phyloP scores from a whole-genome alignment of 1,284 basidiomycete species.

The Apiotrichum montevideense region DNA sequence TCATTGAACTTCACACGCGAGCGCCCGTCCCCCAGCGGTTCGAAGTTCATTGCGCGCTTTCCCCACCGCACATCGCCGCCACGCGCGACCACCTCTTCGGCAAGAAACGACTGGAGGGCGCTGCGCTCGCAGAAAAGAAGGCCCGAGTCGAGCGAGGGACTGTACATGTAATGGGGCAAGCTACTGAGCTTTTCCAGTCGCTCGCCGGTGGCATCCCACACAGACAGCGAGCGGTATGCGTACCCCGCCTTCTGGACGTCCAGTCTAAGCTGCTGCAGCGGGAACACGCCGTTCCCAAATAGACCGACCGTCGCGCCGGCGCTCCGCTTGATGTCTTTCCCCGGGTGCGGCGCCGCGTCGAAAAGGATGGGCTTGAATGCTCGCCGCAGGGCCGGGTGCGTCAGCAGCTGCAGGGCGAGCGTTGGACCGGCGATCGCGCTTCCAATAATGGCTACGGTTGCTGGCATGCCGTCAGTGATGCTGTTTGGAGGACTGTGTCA shows the following conservation, averaged over 20 bases:
- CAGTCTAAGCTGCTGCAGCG: neutral
- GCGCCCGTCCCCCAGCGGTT: neutral
- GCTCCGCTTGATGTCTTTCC: neutral
- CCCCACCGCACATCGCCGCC: neutral
- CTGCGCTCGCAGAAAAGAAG: slow-evolving; percentile 1
- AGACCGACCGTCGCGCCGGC: too few species aligned
- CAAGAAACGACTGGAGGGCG: slow-evolving; percentile 1
- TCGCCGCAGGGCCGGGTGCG: neutral
- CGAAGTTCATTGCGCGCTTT: neutral
- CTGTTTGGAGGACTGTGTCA: too few species aligned
- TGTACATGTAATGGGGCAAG: too few species aligned
- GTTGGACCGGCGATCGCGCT: neutral
- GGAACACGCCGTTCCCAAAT: too few species aligned
- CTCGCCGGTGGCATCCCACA: neutral
- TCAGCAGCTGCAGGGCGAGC: neutral
- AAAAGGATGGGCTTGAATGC: too few species aligned
- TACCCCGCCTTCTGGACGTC: neutral
- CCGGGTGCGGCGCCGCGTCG: too few species aligned
- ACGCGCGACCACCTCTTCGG: neutral
- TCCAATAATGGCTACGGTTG: neutral
- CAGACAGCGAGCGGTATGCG: neutral
- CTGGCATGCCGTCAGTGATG: neutral
- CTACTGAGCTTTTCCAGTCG: neutral
- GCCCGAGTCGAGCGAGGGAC: neutral
- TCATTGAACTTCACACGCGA: neutral